These are phyloP conservation scores for Trypanosoma brucei DNA, from an alignment of 208 protist species.

Conservation along the genomic window DNA sequence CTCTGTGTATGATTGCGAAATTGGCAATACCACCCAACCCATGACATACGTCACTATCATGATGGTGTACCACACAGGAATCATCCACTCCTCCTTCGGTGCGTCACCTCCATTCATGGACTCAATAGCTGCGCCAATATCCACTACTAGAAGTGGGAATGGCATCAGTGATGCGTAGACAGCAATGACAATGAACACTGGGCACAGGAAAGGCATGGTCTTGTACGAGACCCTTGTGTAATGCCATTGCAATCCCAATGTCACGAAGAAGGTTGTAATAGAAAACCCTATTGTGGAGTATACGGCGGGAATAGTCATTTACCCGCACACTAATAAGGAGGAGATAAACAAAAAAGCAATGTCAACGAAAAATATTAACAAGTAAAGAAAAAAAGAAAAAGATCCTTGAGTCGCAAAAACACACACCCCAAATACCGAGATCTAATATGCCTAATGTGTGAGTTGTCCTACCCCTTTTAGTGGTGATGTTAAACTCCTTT, in stretches of 20 bases:
- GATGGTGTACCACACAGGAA: conserved; percentile 81
- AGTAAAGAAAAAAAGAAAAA: conserved; percentile 2
- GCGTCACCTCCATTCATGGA: conserved; percentile 18
- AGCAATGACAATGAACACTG: conserved; percentile 69
- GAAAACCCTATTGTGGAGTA: conserved; percentile 42
- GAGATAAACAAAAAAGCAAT: background rate
- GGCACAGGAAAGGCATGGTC: conserved; percentile 55
- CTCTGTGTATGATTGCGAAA: conserved; percentile 83
- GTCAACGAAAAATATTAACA: background rate
- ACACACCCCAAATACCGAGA: background rate
- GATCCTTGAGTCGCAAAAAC: background rate
- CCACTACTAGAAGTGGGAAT: conserved; percentile 84
- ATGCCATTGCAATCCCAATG: conserved; percentile 62
- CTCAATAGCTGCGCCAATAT: conserved; percentile 68
- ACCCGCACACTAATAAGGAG: background rate
- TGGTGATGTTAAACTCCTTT: no score
- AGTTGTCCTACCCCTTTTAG: no score
- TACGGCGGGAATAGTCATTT: background rate
- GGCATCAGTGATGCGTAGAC: conserved; percentile 76
- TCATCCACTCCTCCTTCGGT: conserved; percentile 52
- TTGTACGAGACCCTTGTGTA: conserved; percentile 75
- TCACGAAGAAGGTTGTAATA: conserved; percentile 42
- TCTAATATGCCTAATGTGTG: no score
- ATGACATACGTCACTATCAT: conserved; percentile 82
- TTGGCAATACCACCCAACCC: conserved; percentile 80